A percentile compares a stretch with the other conserved stretches of the same genome.
Evolutionary conservation across 73 alveolate genomes (phyloP).

Genomic region (Paraurostyla sp.): DNA sequence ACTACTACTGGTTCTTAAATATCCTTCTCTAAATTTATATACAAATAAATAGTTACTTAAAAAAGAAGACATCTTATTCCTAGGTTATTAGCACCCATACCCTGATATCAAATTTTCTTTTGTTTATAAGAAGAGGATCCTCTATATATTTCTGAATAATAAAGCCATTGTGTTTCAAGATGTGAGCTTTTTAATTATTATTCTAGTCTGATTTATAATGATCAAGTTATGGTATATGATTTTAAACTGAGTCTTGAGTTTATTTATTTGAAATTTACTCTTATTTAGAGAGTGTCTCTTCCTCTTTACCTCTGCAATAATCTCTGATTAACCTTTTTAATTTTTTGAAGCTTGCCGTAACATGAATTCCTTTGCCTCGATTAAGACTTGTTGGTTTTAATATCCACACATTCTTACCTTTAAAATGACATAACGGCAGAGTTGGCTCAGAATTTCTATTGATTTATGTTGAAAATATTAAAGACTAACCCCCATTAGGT

Average conservation of each 20-base stretch:
- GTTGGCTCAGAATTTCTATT: not conserved
- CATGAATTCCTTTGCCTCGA: conserved; percentile 92
- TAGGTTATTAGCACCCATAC: conserved; percentile 81
- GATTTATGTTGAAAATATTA: not conserved
- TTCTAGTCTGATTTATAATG: not conserved
- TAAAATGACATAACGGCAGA: conserved; percentile 78
- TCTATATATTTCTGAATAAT: conserved; percentile 89
- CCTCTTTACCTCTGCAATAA: conserved; percentile 67
- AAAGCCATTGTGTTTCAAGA: conserved; percentile 46
- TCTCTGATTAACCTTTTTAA: conserved; percentile 68
- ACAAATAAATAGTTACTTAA: conserved; percentile 13
- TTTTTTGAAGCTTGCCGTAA: conserved; percentile 69
- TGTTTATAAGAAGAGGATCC: conserved; percentile 78
- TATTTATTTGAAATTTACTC: not conserved
- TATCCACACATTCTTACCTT: conserved; percentile 88
- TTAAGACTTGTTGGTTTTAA: conserved; percentile 86
- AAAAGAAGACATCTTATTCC: conserved; percentile 69
- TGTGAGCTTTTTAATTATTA: not conserved
- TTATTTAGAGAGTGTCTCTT: not conserved
- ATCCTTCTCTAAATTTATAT: conserved; percentile 78
- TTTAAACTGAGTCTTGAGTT: not conserved
- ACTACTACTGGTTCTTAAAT: conserved; percentile 83
- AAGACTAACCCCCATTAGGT: too few relatives aligned
- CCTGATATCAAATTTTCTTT: conserved; percentile 90
- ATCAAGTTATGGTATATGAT: too few relatives aligned